A percentile compares a stretch with the other conserved stretches of the same genome.
These are phyloP conservation scores for Septoria linicola DNA, from an alignment of 2,329 filamentous ascomycete species.

Conservation along the genomic window DNA sequence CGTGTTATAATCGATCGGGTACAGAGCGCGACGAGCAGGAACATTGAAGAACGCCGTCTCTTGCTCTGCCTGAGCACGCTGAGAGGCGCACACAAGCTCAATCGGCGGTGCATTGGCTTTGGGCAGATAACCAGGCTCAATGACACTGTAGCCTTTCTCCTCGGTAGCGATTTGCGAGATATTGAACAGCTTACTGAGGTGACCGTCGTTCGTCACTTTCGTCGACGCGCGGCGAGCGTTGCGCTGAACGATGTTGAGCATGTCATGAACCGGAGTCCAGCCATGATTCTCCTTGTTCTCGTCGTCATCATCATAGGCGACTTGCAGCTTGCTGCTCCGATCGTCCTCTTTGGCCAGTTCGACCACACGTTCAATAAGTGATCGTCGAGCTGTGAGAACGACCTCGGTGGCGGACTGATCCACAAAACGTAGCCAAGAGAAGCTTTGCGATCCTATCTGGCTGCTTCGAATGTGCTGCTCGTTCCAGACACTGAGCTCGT, in stretches of 20 bases:
- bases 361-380: conserved; percentile 71
- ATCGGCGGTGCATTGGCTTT: conserved; percentile 81
- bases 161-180: conserved; percentile 66
- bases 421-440: conserved; percentile 88
- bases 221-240: conserved; percentile 65
- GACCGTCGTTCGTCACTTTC: conserved; percentile 69
- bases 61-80: conserved; percentile 62
- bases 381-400: conserved; percentile 65
- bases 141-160: conserved; percentile 68
- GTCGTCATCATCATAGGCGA: conserved; percentile 65
- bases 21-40: conserved; percentile 71
- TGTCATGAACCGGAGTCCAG: conserved; percentile 70
- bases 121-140: conserved; percentile 81
- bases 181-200: conserved; percentile 74
- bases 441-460: conserved; percentile 58
- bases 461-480: conserved; percentile 72
- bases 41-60: conserved; percentile 76
- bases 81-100: conserved; percentile 72
- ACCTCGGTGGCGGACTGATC: conserved; percentile 73
- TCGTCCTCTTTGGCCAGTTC: conserved; percentile 56
- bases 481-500: conserved; percentile 88
- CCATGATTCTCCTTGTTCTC: conserved; percentile 51
- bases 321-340: conserved; percentile 61
- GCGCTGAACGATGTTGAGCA: conserved; percentile 77
- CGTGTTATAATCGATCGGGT: conserved; percentile 60